These are phyloP conservation scores for Psilocybe cubensis DNA, from an alignment of 768 basidiomycete genomes.

Conservation along the genomic window DNA sequence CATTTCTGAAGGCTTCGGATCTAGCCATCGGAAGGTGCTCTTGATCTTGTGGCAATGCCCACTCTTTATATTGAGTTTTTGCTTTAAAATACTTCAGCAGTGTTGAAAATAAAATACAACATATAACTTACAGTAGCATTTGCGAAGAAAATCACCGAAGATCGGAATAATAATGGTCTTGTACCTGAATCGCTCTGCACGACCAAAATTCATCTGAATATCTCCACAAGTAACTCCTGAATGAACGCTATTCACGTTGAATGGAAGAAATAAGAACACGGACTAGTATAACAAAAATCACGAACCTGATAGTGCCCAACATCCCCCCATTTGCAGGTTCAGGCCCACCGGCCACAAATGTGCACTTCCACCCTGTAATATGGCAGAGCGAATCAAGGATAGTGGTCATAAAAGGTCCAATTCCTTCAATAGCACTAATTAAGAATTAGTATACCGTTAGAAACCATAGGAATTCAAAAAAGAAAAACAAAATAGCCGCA, in stretches of 20 bases:
- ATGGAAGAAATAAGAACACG: neutral
- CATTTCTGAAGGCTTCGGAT: too few relatives aligned
- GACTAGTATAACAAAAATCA: neutral
- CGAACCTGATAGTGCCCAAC: slow-evolving; percentile 7
- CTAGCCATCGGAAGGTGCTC: too few relatives aligned
- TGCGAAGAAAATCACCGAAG: slow-evolving; percentile 4
- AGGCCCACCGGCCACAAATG: slow-evolving; percentile 5
- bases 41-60: too few relatives aligned
- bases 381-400: neutral
- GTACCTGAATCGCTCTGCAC: neutral
- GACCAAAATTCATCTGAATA: slow-evolving; percentile 8
- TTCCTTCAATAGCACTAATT: neutral
- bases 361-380: slow-evolving; percentile 1
- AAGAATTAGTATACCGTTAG: neutral
- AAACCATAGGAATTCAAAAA: too few relatives aligned
- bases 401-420: neutral
- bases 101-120: neutral
- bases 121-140: slow-evolving; percentile 11
- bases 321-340: slow-evolving; percentile 7
- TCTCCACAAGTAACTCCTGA: neutral
- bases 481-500: neutral
- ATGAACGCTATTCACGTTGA: neutral
- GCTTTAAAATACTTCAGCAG: too few relatives aligned
- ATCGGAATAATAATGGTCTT: slow-evolving; percentile 3
- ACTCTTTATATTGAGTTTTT: too few relatives aligned